Evolutionary conservation across 176 grass and related monocot genomes (phyloP), one percentile per base, ranked within the genome.

Genomic region (Microstegium vimineum): DNA sequence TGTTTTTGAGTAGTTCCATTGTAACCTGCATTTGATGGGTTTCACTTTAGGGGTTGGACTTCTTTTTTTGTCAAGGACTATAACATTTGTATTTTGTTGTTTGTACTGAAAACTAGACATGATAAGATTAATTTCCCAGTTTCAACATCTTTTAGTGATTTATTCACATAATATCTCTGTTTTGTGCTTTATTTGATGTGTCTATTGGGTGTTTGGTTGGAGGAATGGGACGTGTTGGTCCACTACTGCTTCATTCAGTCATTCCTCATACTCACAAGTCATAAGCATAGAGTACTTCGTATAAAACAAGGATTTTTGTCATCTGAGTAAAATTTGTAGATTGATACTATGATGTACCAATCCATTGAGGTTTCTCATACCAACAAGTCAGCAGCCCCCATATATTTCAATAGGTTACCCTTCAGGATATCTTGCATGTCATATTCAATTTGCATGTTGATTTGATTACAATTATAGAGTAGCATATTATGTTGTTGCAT

Each of bases 91-190:
- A 47, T 5, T 73, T 11, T 73, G 5, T 52, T 79, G 51, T 22
- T 34, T 69, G 34, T 46, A 68, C 4, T 54, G 52, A 32, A 78
- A 78, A 42, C 23, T 77, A 62, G 34, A 23, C 32, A 66, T 27
- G 51, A 79, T 25, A 68, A 62, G 74, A 8, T 57, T 4, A 1
- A 14, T 66, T 15, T 74, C 66, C 60, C 46, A 74, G 18, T 87
- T 75, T 69, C 47, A 75, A 75, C 77, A 75, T 67, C 20, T 56
- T 41, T 67, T 22, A 34, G 49, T 75, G 5, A 69, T 28, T n/a
- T 22, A 5, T 75, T 75, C 14, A 26, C 34, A 35, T 74, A 35
- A 60, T 80, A 31, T 74, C 5, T 41, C 12, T 66, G 43, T 77
- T 77, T 10, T 77, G 12, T 76, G 22, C 33, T 64, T 34, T 32